Evolutionary conservation across 2,329 filamentous ascomycete genomes (phyloP).

Genomic region (Neofusicoccum kwambonambiense): DNA sequence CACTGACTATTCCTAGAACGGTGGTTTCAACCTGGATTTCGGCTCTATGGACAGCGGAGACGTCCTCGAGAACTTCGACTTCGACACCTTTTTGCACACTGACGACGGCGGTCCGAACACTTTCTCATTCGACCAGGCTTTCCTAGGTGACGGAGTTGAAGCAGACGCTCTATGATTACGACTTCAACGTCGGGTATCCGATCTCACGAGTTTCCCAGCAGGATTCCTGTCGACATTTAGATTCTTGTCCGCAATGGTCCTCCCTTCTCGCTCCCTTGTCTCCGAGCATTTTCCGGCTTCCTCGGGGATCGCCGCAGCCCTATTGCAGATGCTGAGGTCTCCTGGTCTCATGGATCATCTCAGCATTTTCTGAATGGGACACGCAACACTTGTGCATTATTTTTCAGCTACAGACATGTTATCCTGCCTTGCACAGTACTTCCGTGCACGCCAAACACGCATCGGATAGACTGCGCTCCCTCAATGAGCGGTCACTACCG

Average conservation of each 20-base stretch:
- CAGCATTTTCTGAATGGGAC: background rate
- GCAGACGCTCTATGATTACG: constrained; percentile 12
- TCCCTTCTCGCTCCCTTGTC: constrained; percentile 3
- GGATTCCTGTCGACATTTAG: constrained; percentile 10
- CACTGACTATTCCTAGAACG: constrained; percentile 36
- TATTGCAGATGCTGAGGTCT: background rate
- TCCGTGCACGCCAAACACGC: background rate
- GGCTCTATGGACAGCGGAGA: constrained; percentile 55
- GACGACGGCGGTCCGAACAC: constrained; percentile 29
- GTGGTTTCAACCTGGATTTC: constrained; percentile 40
- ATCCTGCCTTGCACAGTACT: constrained; percentile 5
- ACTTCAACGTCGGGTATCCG: constrained; percentile 1
- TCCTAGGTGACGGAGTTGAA: constrained; percentile 11
- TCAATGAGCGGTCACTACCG: constrained; percentile 3
- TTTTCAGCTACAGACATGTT: constrained; percentile 12
- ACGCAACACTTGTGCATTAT: constrained; percentile 12
- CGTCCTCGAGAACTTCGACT: constrained; percentile 67
- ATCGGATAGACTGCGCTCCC: constrained; percentile 5
- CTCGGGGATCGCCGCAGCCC: background rate
- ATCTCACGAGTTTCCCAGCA: constrained; percentile 9
- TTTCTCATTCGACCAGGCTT: constrained; percentile 10
- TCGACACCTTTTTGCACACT: constrained; percentile 65
- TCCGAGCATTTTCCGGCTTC: background rate
- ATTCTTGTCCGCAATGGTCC: constrained; percentile 11
- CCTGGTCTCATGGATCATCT: background rate